Evolutionary conservation across 2,329 filamentous ascomycete species (phyloP).

Genomic region (Hypoxylon sp.): DNA sequence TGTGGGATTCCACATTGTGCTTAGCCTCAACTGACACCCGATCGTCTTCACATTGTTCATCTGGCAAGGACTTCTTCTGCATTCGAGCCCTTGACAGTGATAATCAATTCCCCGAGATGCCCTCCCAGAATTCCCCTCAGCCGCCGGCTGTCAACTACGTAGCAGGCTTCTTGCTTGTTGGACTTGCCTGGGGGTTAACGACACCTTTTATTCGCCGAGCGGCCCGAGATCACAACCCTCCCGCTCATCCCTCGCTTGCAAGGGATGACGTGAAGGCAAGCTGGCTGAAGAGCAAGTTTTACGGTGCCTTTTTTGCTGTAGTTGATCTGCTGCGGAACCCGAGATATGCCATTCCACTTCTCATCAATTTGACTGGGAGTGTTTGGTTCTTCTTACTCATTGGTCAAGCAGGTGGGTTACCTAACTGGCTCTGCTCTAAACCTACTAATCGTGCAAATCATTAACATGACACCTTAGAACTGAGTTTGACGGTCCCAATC

Average conservation of each 20-base stretch:
- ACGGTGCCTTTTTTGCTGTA: constrained; percentile 79
- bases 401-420: constrained; percentile 84
- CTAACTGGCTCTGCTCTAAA: constrained; percentile 1
- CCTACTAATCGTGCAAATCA: background rate
- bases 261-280: constrained; percentile 67
- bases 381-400: constrained; percentile 98
- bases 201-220: constrained; percentile 93
- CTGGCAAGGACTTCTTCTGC: background rate
- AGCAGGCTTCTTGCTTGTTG: constrained; percentile 90
- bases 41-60: background rate
- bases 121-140: constrained; percentile 49
- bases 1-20: background rate
- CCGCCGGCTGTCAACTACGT: constrained; percentile 83
- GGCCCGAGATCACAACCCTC: constrained; percentile 79
- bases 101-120: constrained; percentile 39
- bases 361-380: constrained; percentile 92
- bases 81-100: background rate
- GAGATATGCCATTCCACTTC: constrained; percentile 84
- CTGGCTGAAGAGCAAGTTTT: constrained; percentile 73
- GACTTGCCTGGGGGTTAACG: constrained; percentile 92
- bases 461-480: constrained; percentile 67
- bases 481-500: constrained; percentile 94
- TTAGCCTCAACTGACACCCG: background rate
- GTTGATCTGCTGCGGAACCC: constrained; percentile 84
- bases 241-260: constrained; percentile 69